Conservation (phyloP, 2,329 filamentous ascomycete species). For the Alternaria sp. region DNA sequence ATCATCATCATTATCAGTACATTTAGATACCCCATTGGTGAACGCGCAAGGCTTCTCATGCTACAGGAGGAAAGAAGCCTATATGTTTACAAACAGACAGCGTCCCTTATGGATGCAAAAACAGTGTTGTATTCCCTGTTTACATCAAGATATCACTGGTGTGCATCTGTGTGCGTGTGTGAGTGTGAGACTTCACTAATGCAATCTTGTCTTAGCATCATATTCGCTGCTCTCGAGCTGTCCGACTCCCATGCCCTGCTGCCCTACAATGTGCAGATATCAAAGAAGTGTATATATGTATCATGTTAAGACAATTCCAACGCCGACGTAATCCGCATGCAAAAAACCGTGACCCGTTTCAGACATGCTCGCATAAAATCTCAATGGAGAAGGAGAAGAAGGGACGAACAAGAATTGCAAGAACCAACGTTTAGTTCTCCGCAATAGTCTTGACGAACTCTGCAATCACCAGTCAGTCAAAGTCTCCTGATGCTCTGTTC, state of each 20-base stretch:
- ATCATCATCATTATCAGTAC: slow-evolving; percentile 10
- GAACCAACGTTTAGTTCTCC: slow-evolving; percentile 43
- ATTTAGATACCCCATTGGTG: slow-evolving; percentile 43
- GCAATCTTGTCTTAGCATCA: slow-evolving; percentile 2
- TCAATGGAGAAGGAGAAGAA: not conserved
- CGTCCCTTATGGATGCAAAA: slow-evolving; percentile 45
- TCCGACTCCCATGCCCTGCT: slow-evolving; percentile 1
- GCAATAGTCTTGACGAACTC: slow-evolving; percentile 53
- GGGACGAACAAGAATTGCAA: slow-evolving; percentile 1
- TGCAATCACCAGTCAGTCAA: slow-evolving; percentile 22
- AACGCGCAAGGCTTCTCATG: slow-evolving; percentile 48
- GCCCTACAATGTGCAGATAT: slow-evolving; percentile 10
- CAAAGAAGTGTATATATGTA: slow-evolving; percentile 8
- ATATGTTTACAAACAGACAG: slow-evolving; percentile 31
- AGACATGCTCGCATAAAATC: slow-evolving; percentile 28
- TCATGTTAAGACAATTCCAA: slow-evolving; percentile 28
- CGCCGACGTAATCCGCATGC: slow-evolving; percentile 40
- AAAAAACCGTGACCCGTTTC: slow-evolving; percentile 34
- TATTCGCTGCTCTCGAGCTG: not conserved
- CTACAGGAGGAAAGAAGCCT: slow-evolving; percentile 33
- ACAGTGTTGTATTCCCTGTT: slow-evolving; percentile 25
- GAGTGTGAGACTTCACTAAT: not conserved
- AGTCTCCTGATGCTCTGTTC: no score
- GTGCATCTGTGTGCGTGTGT: not conserved
- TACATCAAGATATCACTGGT: not conserved